These are phyloP conservation scores for Oxalis stricta DNA, from an alignment of 441 rosid genomes.

Conservation along the genomic window DNA sequence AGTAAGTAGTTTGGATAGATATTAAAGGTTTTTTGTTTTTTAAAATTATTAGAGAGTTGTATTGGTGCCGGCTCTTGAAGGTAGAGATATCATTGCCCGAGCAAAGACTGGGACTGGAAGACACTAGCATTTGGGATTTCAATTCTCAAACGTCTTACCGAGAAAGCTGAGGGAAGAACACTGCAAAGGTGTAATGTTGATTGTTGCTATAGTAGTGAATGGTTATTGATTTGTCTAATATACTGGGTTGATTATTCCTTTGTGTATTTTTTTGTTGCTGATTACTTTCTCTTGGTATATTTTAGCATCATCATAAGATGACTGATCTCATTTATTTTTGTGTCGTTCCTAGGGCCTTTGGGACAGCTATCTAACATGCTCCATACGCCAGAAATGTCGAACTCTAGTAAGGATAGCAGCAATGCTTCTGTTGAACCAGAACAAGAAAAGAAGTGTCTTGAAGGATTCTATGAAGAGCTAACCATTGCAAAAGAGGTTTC, in stretches of 20 bases:
- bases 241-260: too few species aligned
- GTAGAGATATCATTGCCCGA: constrained; percentile 86
- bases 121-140: constrained; percentile 95
- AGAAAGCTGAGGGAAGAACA: constrained; percentile 29
- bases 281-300: too few species aligned
- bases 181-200: constrained; percentile 63
- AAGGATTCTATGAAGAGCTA: constrained; percentile 68
- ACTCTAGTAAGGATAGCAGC: constrained; percentile 19
- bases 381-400: constrained; percentile 28
- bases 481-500: constrained; percentile 41
- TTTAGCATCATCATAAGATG: constrained; percentile 11
- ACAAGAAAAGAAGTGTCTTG: constrained; percentile 23
- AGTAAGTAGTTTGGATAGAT: not conserved
- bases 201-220: too few species aligned
- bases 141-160: constrained; percentile 66
- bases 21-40: not conserved
- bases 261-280: too few species aligned
- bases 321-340: constrained; percentile 9
- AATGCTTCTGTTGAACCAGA: constrained; percentile 18
- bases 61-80: constrained; percentile 72
- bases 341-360: constrained; percentile 32
- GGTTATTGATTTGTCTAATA: too few species aligned
- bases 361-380: constrained; percentile 38
- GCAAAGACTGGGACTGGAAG: constrained; percentile 98
- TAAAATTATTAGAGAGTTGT: constrained; percentile 71